Conservation (phyloP, 129 eudicot genomes). For the Arctium lappa region DNA sequence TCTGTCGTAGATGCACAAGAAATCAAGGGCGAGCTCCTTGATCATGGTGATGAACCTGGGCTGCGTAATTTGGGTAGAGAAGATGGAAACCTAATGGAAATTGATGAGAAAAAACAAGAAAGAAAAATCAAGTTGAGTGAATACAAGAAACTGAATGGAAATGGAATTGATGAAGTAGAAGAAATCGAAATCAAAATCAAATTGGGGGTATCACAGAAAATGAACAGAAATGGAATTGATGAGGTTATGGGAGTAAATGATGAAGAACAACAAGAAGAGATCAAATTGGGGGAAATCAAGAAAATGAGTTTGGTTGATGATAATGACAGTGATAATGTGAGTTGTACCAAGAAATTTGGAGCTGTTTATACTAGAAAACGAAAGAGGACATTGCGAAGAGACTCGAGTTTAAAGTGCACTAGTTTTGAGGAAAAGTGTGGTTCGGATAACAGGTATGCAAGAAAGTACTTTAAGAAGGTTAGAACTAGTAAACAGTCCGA, state of each 20-base stretch:
- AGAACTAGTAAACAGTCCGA: background rate
- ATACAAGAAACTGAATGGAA: too few species aligned
- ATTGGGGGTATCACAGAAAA: background rate
- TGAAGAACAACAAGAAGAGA: background rate
- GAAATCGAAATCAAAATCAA: background rate
- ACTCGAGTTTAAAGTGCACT: background rate
- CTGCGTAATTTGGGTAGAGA: too few species aligned
- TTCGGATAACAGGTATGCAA: slow-evolving; percentile 35
- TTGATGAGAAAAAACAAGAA: background rate
- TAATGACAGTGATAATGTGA: slow-evolving; percentile 10
- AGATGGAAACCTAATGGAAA: too few species aligned
- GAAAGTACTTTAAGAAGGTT: slow-evolving; percentile 28
- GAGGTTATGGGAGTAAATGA: background rate
- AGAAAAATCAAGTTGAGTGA: background rate
- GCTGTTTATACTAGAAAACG: slow-evolving; percentile 60
- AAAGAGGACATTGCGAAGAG: slow-evolving; percentile 25
- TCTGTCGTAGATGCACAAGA: slow-evolving; percentile 11
- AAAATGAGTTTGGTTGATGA: background rate
- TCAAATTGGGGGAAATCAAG: slow-evolving; percentile 16
- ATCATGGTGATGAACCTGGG: background rate
- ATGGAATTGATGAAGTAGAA: background rate
- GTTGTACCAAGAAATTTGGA: slow-evolving; percentile 13
- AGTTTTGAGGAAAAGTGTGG: background rate
- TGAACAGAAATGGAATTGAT: background rate
- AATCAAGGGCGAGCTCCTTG: slow-evolving; percentile 27